Evolutionary conservation across 2,329 filamentous ascomycete genomes (phyloP).

Genomic region (Xylogone sp.): DNA sequence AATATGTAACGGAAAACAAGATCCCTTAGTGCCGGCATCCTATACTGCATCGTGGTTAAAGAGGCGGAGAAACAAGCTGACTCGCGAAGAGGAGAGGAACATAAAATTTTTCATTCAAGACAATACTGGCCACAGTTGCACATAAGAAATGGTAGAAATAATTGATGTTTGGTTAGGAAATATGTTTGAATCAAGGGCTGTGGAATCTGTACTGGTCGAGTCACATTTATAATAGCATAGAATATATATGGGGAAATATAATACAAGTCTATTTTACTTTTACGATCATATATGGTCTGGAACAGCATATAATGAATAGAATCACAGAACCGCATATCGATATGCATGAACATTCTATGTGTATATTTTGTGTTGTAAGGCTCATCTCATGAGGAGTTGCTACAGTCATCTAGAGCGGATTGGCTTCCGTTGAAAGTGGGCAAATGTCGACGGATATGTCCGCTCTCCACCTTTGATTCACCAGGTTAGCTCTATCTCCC

Average conservation of each 20-base stretch:
- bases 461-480: not conserved
- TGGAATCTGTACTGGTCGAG: not conserved
- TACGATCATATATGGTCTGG: too few species aligned
- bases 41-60: conserved; percentile 11
- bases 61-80: not conserved
- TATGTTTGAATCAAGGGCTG: conserved; percentile 3
- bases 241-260: too few species aligned
- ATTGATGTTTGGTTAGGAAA: conserved; percentile 11
- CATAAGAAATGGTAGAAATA: conserved; percentile 14
- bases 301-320: too few species aligned
- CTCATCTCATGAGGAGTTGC: too few species aligned
- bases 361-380: too few species aligned
- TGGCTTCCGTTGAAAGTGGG: too few species aligned
- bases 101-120: conserved; percentile 15
- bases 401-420: too few species aligned
- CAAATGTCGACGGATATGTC: too few species aligned
- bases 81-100: not conserved
- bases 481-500: not conserved
- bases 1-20: conserved; percentile 10
- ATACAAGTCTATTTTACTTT: too few species aligned
- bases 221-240: conserved; percentile 5
- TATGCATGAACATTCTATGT: too few species aligned
- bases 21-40: conserved; percentile 9
- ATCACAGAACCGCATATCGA: too few species aligned
- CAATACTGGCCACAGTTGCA: conserved; percentile 16